Percentiles rank a stretch among this genome's conserved stretches.
Evolutionary conservation across 768 basidiomycete species (phyloP).

Genomic region (Podaxis sp.): DNA sequence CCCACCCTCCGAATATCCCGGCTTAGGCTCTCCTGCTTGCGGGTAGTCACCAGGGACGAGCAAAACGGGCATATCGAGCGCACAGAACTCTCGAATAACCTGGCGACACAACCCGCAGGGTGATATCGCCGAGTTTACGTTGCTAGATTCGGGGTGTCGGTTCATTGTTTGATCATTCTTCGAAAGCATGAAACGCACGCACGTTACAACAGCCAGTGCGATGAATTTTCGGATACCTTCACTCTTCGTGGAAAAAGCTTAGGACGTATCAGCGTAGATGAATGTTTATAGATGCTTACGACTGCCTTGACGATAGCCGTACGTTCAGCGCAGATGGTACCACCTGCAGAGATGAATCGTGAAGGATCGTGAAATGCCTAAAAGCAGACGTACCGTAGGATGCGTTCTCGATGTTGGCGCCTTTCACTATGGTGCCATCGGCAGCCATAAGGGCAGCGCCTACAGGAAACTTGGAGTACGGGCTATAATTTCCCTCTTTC

Average conservation of each 20-base stretch:
- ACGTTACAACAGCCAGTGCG: constrained; percentile 83
- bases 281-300: constrained; percentile 45
- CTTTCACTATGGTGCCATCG: constrained; percentile 73
- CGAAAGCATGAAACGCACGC: constrained; percentile 32
- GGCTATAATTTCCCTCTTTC: constrained; percentile 71
- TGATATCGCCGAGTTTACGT: constrained; percentile 65
- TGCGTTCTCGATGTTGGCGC: constrained; percentile 94
- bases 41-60: constrained; percentile 70
- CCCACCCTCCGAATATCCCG: constrained; percentile 47
- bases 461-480: constrained; percentile 91
- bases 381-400: constrained; percentile 66
- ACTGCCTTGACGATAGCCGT: constrained; percentile 95
- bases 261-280: not conserved
- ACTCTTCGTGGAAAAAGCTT: constrained; percentile 51
- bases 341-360: constrained; percentile 48
- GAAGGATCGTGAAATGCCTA: not conserved
- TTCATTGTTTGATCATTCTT: not conserved
- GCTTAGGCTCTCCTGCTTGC: constrained; percentile 32
- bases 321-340: constrained; percentile 90
- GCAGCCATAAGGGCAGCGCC: constrained; percentile 80
- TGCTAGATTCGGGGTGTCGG: constrained; percentile 40
- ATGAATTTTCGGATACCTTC: constrained; percentile 71
- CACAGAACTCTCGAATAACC: constrained; percentile 84
- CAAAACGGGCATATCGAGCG: constrained; percentile 66
- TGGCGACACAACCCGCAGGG: constrained; percentile 97